Evolutionary conservation across 352 stramenopile species (phyloP).

Genomic region (Phytophthora litchii): DNA sequence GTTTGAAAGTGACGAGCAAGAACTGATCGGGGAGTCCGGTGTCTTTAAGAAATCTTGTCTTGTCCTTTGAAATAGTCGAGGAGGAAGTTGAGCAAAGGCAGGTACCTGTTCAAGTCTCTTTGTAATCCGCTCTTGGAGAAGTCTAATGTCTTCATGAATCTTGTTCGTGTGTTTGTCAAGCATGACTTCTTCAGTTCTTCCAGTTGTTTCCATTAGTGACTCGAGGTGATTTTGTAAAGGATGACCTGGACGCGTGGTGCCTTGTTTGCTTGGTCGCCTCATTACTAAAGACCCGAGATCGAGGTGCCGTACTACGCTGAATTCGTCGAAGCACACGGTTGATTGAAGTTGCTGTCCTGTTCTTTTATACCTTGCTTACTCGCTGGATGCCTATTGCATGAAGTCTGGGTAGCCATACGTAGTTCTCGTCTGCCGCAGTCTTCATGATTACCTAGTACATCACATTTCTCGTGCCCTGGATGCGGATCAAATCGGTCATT

Average conservation of each 20-base stretch:
- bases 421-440: slow-evolving; percentile 3
- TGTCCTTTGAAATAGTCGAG: slow-evolving; percentile 8
- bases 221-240: neutral
- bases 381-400: slow-evolving; percentile 10
- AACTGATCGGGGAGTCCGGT: slow-evolving; percentile 30
- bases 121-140: slow-evolving; percentile 70
- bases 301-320: neutral
- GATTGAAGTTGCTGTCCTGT: neutral
- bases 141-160: slow-evolving; percentile 75
- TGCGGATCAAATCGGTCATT: neutral
- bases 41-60: slow-evolving; percentile 1
- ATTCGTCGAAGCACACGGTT: neutral
- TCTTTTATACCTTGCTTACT: neutral
- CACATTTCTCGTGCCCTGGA: slow-evolving; percentile 7
- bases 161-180: slow-evolving; percentile 70
- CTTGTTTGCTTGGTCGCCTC: neutral
- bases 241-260: neutral
- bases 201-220: neutral
- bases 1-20: slow-evolving; percentile 40
- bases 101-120: slow-evolving; percentile 57
- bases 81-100: slow-evolving; percentile 9
- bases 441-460: slow-evolving; percentile 4
- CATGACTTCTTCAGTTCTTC: slow-evolving; percentile 32
- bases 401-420: slow-evolving; percentile 1
- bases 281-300: neutral